Evolutionary conservation across 176 grass and related monocot genomes (phyloP), one percentile per base, ranked within the genome.

Genomic region (Phoenix roebelenii): DNA sequence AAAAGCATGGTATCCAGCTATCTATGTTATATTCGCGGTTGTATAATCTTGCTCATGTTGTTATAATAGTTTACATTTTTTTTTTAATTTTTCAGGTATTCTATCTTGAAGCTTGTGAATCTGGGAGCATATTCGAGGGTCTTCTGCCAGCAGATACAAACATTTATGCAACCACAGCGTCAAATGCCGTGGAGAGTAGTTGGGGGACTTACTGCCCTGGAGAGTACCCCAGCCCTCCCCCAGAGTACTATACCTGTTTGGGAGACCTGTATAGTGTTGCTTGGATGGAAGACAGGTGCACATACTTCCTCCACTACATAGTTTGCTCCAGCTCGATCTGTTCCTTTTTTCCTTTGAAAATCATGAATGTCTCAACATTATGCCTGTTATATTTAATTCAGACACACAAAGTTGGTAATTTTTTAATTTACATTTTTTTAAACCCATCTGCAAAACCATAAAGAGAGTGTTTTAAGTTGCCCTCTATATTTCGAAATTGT

Each of bases 221-320:
- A 14, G 81, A 92, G 18, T 73, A 58, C 72, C 81, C 81, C 1
- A 69, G 70, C 52, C 84, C 78, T 67, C 87, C 93, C 17, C 68
- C 76, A 2, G 93, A 92, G 61, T 98, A 83, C 15, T 83, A 88
- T 61, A 98, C 87, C 39, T 98, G 93, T 65, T 75, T 98, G 74
- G 93, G 93, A 15, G 93, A 98, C 57, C 74, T 98, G 67, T 98
- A 92, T 60, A 98, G 87, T 59, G 1, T 98, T 56, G 28, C 93
- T 75, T 98, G 93, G 93, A 88, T 98, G 84, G 93, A 98, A 88
- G 93, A 98, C 76, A 92, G 87, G 87, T 98, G 73, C 50, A 59
- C 66, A 16, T 66, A 54, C 15, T 18, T 20, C 39, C 22, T 7
- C 25, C 5, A 52, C 7, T 25, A 25, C 23, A 6, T 25, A 18